A percentile compares a stretch with the other conserved stretches of the same genome.
Conservation (phyloP, 2,329 filamentous ascomycete species). For the Fusarium albidum region DNA sequence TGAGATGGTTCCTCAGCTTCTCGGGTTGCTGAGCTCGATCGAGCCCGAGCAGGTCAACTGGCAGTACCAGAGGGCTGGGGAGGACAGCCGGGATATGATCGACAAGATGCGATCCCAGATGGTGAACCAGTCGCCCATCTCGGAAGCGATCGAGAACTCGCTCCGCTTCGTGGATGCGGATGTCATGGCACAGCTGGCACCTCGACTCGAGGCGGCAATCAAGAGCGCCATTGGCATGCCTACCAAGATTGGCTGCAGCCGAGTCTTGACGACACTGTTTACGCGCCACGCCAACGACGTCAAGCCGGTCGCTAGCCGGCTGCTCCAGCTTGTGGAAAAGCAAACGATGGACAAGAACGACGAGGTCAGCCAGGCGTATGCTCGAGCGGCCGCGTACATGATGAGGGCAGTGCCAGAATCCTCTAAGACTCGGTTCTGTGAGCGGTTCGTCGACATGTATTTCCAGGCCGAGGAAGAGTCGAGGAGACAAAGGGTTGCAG, state of each 20-base stretch:
- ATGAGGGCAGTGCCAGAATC: conserved; percentile 65
- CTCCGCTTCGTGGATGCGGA: conserved; percentile 82
- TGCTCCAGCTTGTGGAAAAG: conserved; percentile 81
- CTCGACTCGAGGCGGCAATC: conserved; percentile 78
- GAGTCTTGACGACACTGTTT: conserved; percentile 84
- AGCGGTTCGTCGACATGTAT: conserved; percentile 73
- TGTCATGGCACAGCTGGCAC: conserved; percentile 78
- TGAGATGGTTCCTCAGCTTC: conserved; percentile 79
- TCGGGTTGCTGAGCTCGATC: conserved; percentile 84
- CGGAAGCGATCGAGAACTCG: conserved; percentile 89
- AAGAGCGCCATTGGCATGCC: conserved; percentile 89
- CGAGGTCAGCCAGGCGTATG: conserved; percentile 90
- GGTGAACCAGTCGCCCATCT: conserved; percentile 87
- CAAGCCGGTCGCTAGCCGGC: conserved; percentile 75
- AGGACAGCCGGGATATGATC: conserved; percentile 86
- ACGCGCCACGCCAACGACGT: conserved; percentile 81
- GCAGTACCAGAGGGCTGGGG: conserved; percentile 87
- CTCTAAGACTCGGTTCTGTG: conserved; percentile 59
- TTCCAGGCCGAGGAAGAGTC: conserved; percentile 81
- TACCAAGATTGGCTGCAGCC: conserved; percentile 90
- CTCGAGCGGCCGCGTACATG: conserved; percentile 85
- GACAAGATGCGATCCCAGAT: conserved; percentile 85
- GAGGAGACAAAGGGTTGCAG: conserved; percentile 77
- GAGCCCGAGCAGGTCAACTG: conserved; percentile 93
- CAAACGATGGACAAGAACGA: conserved; percentile 91